A percentile compares a stretch with the other conserved stretches of the same genome.
Conservation (phyloP, 306 rosid genomes). For the Dicorynia guianensis region DNA sequence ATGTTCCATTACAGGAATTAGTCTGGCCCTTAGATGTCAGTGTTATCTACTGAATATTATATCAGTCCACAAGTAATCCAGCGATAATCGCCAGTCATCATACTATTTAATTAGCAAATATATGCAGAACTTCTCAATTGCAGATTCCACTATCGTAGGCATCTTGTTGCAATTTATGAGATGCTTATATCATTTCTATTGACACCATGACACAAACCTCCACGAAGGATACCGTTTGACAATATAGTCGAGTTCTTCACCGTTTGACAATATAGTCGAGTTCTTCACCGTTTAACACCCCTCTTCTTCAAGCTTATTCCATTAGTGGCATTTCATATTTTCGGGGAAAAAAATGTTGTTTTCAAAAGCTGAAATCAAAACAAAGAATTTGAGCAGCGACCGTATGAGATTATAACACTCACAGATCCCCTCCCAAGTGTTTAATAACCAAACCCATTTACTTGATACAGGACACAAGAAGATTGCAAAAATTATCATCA, state of each 20-base stretch:
- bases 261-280: neutral
- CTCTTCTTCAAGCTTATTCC: too few relatives aligned
- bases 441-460: neutral
- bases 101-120: neutral
- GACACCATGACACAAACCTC: neutral
- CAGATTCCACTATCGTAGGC: neutral
- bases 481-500: too few relatives aligned
- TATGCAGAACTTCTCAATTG: neutral
- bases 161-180: constrained; percentile 7
- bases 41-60: neutral
- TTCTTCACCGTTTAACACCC: neutral
- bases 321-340: too few relatives aligned
- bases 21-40: neutral
- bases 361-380: neutral
- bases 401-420: neutral
- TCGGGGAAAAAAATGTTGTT: neutral
- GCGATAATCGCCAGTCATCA: neutral
- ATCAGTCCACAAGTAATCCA: neutral
- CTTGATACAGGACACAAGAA: neutral
- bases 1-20: too few relatives aligned
- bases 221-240: neutral
- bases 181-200: neutral
- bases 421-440: neutral
- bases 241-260: constrained; percentile 4
- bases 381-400: neutral